phyloP scores from a whole-genome alignment of 495 filamentous ascomycete species.

The Penicillium dipodomyicola region DNA sequence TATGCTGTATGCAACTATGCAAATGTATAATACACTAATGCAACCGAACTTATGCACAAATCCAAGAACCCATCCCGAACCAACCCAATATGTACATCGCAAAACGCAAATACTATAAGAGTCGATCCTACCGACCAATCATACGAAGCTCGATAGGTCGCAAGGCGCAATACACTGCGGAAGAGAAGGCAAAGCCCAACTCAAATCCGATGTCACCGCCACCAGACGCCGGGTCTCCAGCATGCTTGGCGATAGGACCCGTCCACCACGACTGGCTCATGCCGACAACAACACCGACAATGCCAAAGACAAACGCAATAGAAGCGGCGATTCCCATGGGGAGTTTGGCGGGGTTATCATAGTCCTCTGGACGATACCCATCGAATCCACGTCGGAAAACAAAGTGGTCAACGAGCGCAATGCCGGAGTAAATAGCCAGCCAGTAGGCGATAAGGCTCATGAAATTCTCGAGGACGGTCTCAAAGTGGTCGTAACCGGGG shows the following conservation, averaged over 20 bases:
- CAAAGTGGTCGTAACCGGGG: constrained; percentile 73
- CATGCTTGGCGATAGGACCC: constrained; percentile 66
- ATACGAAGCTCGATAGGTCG: constrained; percentile 38
- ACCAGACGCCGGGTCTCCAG: constrained; percentile 54
- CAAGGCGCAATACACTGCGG: constrained; percentile 31
- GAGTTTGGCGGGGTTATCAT: constrained; percentile 57
- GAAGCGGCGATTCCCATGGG: constrained; percentile 71
- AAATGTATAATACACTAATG: neutral
- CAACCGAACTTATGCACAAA: neutral
- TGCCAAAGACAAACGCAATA: constrained; percentile 63
- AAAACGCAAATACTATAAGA: neutral
- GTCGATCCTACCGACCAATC: constrained; percentile 34
- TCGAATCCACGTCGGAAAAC: constrained; percentile 65
- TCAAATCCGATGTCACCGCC: constrained; percentile 79
- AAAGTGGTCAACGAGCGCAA: constrained; percentile 73
- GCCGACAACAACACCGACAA: constrained; percentile 70
- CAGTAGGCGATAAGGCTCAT: constrained; percentile 81
- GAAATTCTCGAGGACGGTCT: constrained; percentile 70
- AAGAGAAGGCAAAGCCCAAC: constrained; percentile 50
- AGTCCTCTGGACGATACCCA: constrained; percentile 62
- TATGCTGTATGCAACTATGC: constrained; percentile 4
- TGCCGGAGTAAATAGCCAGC: constrained; percentile 77
- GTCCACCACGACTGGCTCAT: constrained; percentile 77
- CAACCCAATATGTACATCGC: constrained; percentile 19
- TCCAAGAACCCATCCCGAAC: neutral